Conservation (phyloP, 106 monocot genomes). For the Posidonia australis region DNA sequence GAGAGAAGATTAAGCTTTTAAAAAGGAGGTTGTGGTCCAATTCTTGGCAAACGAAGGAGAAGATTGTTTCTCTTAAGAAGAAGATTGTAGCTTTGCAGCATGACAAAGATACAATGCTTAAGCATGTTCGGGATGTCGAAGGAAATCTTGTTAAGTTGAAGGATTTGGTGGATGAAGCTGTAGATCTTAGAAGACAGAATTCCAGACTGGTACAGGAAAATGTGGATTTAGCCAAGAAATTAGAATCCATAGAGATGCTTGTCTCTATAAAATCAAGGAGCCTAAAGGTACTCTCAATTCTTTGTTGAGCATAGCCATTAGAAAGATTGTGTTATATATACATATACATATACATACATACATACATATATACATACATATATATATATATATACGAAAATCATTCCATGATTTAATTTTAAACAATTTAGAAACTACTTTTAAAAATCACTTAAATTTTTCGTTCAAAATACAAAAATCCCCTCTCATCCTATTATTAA, state of each 20-base stretch:
- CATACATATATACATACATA: too few relatives aligned
- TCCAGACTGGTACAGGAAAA: slow-evolving; percentile 34
- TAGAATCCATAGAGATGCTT: slow-evolving; percentile 22
- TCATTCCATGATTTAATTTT: too few relatives aligned
- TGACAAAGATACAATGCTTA: neutral
- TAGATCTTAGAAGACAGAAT: slow-evolving; percentile 25
- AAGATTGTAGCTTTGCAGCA: slow-evolving; percentile 3
- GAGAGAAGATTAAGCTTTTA: slow-evolving; percentile 31
- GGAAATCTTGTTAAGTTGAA: neutral
- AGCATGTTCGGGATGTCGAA: too few relatives aligned
- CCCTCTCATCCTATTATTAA: too few relatives aligned
- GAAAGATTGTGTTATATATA: too few relatives aligned
- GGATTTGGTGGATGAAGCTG: slow-evolving; percentile 40
- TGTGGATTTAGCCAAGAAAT: slow-evolving; percentile 20
- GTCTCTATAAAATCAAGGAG: neutral
- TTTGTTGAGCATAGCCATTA: too few relatives aligned
- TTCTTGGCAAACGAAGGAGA: neutral
- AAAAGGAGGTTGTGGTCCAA: slow-evolving; percentile 5
- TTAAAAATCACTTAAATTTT: too few relatives aligned
- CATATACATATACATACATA: too few relatives aligned
- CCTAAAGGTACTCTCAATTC: slow-evolving; percentile 31
- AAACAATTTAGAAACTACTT: too few relatives aligned
- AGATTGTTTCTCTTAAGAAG: neutral
- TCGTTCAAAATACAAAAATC: too few relatives aligned
- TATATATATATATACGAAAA: too few relatives aligned